Evolutionary conservation across 352 stramenopile genomes (phyloP).

Genomic region (Phytophthora nicotianae): DNA sequence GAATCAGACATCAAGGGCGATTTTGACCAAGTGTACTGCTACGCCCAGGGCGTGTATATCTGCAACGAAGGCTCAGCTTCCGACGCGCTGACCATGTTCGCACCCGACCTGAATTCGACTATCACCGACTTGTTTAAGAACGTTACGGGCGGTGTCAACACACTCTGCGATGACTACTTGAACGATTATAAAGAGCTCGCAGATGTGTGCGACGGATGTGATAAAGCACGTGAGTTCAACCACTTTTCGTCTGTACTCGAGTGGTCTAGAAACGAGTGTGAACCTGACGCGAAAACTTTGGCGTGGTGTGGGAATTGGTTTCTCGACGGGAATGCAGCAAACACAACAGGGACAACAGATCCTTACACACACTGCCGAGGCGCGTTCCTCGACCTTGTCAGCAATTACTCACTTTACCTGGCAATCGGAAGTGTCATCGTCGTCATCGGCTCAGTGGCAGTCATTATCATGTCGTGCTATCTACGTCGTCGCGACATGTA

Average conservation of each 20-base stretch:
- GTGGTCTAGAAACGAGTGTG: conserved; percentile 79
- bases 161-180: conserved; percentile 55
- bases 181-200: conserved; percentile 41
- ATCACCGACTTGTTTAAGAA: conserved; percentile 40
- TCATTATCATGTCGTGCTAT: conserved; percentile 55
- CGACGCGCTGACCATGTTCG: conserved; percentile 57
- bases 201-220: conserved; percentile 59
- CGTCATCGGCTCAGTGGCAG: conserved; percentile 39
- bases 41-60: conserved; percentile 70
- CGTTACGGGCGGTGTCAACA: conserved; percentile 55
- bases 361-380: conserved; percentile 55
- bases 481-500: conserved; percentile 44
- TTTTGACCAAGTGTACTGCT: conserved; percentile 77
- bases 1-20: conserved; percentile 50
- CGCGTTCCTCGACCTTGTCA: conserved; percentile 51
- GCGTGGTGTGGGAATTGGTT: conserved; percentile 74
- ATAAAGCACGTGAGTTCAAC: conserved; percentile 54
- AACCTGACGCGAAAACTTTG: conserved; percentile 40
- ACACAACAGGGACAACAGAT: conserved; percentile 31
- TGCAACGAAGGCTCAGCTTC: conserved; percentile 58
- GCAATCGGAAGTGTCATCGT: conserved; percentile 49
- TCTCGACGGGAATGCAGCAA: conserved; percentile 30
- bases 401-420: conserved; percentile 42
- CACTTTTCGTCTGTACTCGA: conserved; percentile 75
- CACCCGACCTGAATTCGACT: conserved; percentile 39